Conservation (phyloP, 2,329 filamentous ascomycete genomes). For the Gnomoniopsis smithogilvyi region DNA sequence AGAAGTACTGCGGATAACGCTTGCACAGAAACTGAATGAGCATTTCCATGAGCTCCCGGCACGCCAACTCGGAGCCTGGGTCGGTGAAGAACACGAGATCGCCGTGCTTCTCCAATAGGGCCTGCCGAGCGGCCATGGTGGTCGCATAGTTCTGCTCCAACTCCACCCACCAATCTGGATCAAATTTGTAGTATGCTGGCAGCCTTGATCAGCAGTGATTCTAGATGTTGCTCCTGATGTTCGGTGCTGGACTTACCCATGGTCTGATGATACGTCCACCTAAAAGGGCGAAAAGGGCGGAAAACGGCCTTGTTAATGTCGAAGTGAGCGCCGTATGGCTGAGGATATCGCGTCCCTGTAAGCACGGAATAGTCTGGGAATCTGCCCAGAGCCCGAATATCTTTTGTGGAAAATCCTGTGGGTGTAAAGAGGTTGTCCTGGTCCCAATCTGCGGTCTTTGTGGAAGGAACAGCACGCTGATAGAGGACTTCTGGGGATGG, state of each 20-base stretch:
- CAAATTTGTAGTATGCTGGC: conserved; percentile 71
- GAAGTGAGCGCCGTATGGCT: conserved; percentile 57
- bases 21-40: conserved; percentile 73
- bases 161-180: conserved; percentile 87
- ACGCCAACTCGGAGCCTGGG: conserved; percentile 73
- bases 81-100: conserved; percentile 62
- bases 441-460: conserved; percentile 12
- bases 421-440: conserved; percentile 23
- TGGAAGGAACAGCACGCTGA: conserved; percentile 26
- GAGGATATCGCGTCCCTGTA: conserved; percentile 70
- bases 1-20: conserved; percentile 74
- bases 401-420: conserved; percentile 67
- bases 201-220: background rate
- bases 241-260: conserved; percentile 64
- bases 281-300: conserved; percentile 75
- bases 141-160: conserved; percentile 69
- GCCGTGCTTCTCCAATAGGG: conserved; percentile 61
- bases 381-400: conserved; percentile 67
- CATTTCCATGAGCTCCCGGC: conserved; percentile 88
- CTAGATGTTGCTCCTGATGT: background rate
- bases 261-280: conserved; percentile 85
- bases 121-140: conserved; percentile 66
- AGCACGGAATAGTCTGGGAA: conserved; percentile 78
- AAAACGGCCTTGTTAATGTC: conserved; percentile 65
- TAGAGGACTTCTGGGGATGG: conserved; percentile 8